phyloP scores from a whole-genome alignment of 192 early-diverging fungal species.

The Chytriomyces sp. region DNA sequence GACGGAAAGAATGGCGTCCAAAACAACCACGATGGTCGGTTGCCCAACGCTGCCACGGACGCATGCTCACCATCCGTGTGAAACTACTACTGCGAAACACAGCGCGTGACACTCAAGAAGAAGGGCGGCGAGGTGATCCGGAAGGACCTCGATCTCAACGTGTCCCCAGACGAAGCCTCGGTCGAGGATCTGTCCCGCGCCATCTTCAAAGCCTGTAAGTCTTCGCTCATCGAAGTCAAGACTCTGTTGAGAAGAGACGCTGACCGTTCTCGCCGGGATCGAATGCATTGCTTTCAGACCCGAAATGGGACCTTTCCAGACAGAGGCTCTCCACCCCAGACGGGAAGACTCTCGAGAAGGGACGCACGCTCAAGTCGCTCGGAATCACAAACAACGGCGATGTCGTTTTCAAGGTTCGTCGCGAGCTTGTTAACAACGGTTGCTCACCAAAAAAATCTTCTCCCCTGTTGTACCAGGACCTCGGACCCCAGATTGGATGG shows the following conservation, averaged over 20 bases:
- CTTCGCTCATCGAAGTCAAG: neutral
- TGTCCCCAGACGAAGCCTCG: conserved; percentile 51
- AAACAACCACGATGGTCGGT: no score
- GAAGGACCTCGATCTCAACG: conserved; percentile 31
- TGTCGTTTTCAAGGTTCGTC: conserved; percentile 34
- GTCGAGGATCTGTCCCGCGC: conserved; percentile 71
- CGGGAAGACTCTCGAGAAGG: conserved; percentile 57
- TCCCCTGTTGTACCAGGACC: neutral
- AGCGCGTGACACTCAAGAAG: conserved; percentile 28
- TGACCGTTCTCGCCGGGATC: neutral
- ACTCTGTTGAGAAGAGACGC: neutral
- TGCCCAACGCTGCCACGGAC: no score
- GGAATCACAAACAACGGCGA: conserved; percentile 65
- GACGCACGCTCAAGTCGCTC: conserved; percentile 61
- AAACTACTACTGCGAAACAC: no score
- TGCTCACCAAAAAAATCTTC: neutral
- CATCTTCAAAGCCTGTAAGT: conserved; percentile 59
- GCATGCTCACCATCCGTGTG: no score
- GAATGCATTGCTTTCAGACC: conserved; percentile 42
- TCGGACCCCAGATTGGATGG: conserved; percentile 91
- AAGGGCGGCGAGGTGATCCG: conserved; percentile 35
- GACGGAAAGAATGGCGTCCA: no score
- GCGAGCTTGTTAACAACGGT: neutral
- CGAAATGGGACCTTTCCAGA: conserved; percentile 71
- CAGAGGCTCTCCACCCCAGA: conserved; percentile 77